phyloP scores from a whole-genome alignment of 441 rosid species.

The Adansonia madagascariensis region DNA sequence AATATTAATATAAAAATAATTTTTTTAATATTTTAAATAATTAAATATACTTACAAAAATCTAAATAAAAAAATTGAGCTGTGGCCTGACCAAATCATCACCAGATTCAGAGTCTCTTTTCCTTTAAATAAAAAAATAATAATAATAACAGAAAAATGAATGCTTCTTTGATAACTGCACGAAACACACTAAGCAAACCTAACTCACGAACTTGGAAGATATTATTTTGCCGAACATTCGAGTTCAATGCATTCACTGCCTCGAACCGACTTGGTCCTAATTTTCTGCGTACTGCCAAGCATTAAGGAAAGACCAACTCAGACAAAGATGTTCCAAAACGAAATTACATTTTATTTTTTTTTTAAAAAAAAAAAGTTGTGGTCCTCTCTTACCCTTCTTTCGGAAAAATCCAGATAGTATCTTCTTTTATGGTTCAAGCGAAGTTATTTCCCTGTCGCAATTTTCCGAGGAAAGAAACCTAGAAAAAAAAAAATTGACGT shows the following conservation, averaged over 20 bases:
- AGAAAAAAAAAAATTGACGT: not conserved
- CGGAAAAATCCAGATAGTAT: not conserved
- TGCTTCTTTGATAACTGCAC: no score
- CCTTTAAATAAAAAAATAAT: no score
- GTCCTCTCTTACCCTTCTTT: not conserved
- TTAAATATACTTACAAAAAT: no score
- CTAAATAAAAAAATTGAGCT: no score
- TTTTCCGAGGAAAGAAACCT: not conserved
- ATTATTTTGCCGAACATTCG: not conserved
- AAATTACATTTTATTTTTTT: no score
- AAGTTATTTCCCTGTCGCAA: not conserved
- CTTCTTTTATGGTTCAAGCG: not conserved
- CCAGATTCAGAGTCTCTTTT: no score
- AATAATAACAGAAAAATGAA: no score
- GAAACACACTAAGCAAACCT: not conserved
- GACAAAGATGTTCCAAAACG: not conserved
- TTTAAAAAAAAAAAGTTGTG: not conserved
- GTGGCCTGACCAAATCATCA: no score
- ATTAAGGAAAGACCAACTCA: not conserved
- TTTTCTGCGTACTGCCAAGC: not conserved
- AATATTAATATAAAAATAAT: no score
- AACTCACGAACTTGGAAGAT: conserved; percentile 3
- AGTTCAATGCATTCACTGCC: not conserved
- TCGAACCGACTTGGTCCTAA: not conserved
- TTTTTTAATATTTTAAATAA: no score